phyloP scores from a whole-genome alignment of 768 basidiomycete species.

The Omphalotus guepiniiformis region DNA sequence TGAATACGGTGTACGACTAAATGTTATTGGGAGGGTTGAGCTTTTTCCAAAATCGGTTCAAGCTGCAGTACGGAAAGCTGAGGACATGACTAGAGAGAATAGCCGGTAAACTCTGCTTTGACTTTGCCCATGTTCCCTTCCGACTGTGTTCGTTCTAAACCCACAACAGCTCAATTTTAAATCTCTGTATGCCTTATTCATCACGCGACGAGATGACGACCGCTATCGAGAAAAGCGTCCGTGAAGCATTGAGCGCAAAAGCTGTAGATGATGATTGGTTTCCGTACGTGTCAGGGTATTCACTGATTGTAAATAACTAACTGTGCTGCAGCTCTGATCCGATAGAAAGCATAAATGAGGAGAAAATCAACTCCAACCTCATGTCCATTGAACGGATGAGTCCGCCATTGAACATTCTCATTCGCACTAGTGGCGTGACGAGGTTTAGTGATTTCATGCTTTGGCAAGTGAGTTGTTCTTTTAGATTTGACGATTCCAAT shows the following conservation, averaged over 20 bases:
- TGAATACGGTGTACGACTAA: constrained; percentile 77
- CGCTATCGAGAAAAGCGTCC: constrained; percentile 57
- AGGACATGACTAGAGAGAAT: constrained; percentile 72
- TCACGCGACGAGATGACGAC: constrained; percentile 88
- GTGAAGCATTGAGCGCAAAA: constrained; percentile 35
- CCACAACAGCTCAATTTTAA: constrained; percentile 77
- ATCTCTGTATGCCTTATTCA: constrained; percentile 90
- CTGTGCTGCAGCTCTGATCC: neutral
- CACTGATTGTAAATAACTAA: neutral
- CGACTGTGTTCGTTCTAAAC: constrained; percentile 2
- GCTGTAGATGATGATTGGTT: neutral
- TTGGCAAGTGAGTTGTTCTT: constrained; percentile 78
- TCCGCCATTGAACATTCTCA: constrained; percentile 83
- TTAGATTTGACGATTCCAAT: neutral
- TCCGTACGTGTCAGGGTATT: neutral
- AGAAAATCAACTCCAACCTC: constrained; percentile 62
- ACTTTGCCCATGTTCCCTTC: neutral
- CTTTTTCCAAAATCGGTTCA: constrained; percentile 81
- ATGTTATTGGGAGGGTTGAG: constrained; percentile 70
- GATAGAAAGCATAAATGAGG: constrained; percentile 48
- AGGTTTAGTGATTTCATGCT: constrained; percentile 86
- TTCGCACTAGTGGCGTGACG: constrained; percentile 89
- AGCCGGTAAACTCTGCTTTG: constrained; percentile 42
- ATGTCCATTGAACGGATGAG: constrained; percentile 62
- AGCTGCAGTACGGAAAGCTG: constrained; percentile 63